Evolutionary conservation across 495 filamentous ascomycete species (phyloP).

Genomic region (Hyaloscypha hepaticicola): DNA sequence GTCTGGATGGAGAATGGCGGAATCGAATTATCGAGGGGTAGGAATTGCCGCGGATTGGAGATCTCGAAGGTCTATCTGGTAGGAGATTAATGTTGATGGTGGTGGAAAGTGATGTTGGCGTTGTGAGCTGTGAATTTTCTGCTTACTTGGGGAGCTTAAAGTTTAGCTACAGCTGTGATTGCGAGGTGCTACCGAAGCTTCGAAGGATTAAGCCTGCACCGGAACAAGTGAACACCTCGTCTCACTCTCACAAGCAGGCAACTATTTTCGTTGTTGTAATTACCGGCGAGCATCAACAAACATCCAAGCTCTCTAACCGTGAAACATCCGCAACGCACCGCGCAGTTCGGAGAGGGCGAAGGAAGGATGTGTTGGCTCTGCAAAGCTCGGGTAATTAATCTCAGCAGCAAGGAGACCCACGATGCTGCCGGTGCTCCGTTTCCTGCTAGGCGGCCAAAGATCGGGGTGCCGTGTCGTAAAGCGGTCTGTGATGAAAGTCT

Average conservation of each 20-base stretch:
- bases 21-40: not conserved
- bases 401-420: constrained; percentile 3
- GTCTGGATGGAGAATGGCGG: too few relatives aligned
- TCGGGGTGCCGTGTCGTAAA: constrained; percentile 2
- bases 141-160: not conserved
- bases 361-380: not conserved
- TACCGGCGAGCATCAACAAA: constrained; percentile 1
- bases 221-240: not conserved
- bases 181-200: not conserved
- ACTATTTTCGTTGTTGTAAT: not conserved
- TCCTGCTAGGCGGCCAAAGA: too few relatives aligned
- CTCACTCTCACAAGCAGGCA: not conserved
- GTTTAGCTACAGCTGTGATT: not conserved
- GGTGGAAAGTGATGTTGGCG: not conserved
- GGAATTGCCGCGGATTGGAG: not conserved
- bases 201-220: not conserved
- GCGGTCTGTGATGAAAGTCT: constrained; percentile 5
- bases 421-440: not conserved
- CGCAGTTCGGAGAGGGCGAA: constrained; percentile 4
- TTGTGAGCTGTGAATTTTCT: not conserved
- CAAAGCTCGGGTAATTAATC: not conserved
- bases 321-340: not conserved
- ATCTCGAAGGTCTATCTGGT: constrained; percentile 6
- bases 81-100: not conserved
- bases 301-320: constrained; percentile 6